Percentiles rank a stretch among this genome's conserved stretches.
Evolutionary conservation across 2,329 filamentous ascomycete genomes (phyloP).

Genomic region (Nigrospora oryzae): DNA sequence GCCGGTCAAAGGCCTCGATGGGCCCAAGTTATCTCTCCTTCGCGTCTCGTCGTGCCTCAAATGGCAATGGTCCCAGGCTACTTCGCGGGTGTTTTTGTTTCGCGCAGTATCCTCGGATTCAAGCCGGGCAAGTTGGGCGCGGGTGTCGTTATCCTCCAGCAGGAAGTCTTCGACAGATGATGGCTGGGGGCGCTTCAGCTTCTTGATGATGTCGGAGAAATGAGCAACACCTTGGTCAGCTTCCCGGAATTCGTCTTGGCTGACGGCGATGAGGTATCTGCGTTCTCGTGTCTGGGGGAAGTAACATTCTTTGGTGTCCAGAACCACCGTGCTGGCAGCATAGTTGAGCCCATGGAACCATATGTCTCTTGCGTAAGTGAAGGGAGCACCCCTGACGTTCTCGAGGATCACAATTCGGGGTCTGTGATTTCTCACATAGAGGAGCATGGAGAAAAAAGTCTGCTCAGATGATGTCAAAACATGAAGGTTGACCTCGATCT

Average conservation of each 20-base stretch:
- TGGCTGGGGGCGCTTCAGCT: constrained; percentile 48
- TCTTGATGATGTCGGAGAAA: constrained; percentile 36
- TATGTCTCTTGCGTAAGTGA: constrained; percentile 36
- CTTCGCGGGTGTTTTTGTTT: constrained; percentile 16
- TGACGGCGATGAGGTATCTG: constrained; percentile 51
- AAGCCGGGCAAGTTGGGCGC: constrained; percentile 41
- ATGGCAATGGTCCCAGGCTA: constrained; percentile 48
- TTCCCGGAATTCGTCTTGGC: constrained; percentile 24
- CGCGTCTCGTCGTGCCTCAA: constrained; percentile 51
- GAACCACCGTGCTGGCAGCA: constrained; percentile 31
- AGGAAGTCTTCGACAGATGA: constrained; percentile 55
- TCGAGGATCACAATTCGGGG: constrained; percentile 63
- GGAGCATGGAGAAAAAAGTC: constrained; percentile 55
- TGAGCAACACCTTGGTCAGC: constrained; percentile 16
- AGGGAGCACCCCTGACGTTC: constrained; percentile 58
- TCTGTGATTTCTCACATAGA: constrained; percentile 43
- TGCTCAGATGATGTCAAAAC: constrained; percentile 56
- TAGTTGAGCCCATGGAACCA: constrained; percentile 45
- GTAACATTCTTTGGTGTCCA: constrained; percentile 66
- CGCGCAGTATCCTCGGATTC: constrained; percentile 29
- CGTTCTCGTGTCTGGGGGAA: constrained; percentile 61
- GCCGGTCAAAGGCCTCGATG: constrained; percentile 46
- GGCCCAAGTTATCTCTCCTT: constrained; percentile 40
- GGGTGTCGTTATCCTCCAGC: constrained; percentile 42
- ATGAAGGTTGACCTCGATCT: constrained; percentile 45